Base-by-base conservation (phyloP, 768 basidiomycete species). In the Kwoniella heveanensis region DNA sequence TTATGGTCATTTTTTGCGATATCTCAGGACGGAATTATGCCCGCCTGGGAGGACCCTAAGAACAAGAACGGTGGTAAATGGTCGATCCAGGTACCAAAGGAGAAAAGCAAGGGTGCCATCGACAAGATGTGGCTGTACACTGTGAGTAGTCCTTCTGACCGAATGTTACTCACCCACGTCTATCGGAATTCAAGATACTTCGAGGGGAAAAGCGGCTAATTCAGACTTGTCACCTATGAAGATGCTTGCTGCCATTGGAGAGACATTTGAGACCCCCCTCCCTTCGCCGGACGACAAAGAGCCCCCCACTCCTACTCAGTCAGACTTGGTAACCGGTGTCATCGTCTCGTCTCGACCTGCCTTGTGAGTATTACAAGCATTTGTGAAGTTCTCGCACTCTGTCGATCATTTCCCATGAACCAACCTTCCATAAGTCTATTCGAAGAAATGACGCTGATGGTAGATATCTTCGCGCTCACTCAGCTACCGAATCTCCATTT, bases 181-280 rank as follows among this genome's bases (percentile, higher is more conserved):
- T n/a, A n/a, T n/a, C n/a, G n/a, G n/a, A n/a, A n/a, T n/a, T n/a
- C n/a, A n/a, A n/a, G n/a, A n/a, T n/a, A n/a, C n/a, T n/a, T n/a
- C n/a, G n/a, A n/a, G n/a, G n/a, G n/a, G n/a, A n/a, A n/a, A n/a
- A n/a, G n/a, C n/a, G n/a, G n/a, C n/a, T n/a, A n/a, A n/a, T n/a
- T n/a, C n/a, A n/a, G n/a, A n/a, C n/a, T n/a, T n/a, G n/a, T n/a
- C n/a, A n/a, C n/a, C n/a, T n/a, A 9, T 27, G 13, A 2, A 98
- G 96, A 97, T 98, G 95, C 87, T 99, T 62, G 96, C 96, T 64
- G 96, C 95, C 49, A 99, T 99, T 69, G 96, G 96, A 57, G 96
- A 99, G 82, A 99, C 93, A 0, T 97, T 96, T 79, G 96, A 98
- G 81, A 92, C 94, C 17, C 86, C 88, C 57, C 85, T 91, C 52